phyloP scores from a whole-genome alignment of 805 yeast species.

The Sungouiella thailandica region DNA sequence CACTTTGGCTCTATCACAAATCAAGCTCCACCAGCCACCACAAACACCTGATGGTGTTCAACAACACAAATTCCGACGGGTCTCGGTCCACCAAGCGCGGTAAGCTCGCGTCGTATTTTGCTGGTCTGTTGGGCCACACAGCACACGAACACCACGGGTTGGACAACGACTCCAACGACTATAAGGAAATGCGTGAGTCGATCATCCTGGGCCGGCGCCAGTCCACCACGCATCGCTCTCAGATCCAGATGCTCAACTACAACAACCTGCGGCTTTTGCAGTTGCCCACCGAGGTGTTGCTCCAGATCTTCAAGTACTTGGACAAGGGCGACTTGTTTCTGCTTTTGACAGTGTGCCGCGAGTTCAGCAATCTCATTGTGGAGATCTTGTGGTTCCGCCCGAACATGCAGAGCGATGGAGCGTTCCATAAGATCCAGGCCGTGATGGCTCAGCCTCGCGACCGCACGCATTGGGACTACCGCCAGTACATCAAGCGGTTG shows the following conservation, averaged over 20 bases:
- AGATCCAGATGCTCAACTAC: conserved; percentile 20
- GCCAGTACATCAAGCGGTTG: conserved; percentile 67
- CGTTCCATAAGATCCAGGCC: conserved; percentile 48
- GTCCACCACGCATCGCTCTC: conserved; percentile 15
- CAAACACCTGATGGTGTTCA: neutral
- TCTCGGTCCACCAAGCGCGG: conserved; percentile 8
- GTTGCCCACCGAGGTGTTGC: conserved; percentile 57
- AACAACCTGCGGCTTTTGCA: conserved; percentile 38
- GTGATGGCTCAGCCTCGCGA: conserved; percentile 48
- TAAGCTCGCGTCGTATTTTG: conserved; percentile 12
- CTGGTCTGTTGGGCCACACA: conserved; percentile 7
- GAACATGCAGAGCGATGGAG: conserved; percentile 46
- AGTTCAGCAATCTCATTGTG: conserved; percentile 73
- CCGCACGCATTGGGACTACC: conserved; percentile 60
- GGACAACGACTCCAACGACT: conserved; percentile 33
- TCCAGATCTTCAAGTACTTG: conserved; percentile 61
- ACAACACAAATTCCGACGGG: conserved; percentile 4
- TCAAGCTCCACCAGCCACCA: too few relatives aligned
- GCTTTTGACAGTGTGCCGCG: conserved; percentile 67
- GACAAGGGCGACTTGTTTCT: conserved; percentile 58
- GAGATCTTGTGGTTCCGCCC: conserved; percentile 90
- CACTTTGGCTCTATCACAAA: too few relatives aligned
- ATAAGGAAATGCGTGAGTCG: conserved; percentile 30
- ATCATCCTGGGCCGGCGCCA: conserved; percentile 25
- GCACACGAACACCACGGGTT: conserved; percentile 11